These are phyloP conservation scores for Ophiostoma triangulosporum DNA, from an alignment of 2,329 filamentous ascomycete genomes.

Conservation along the genomic window DNA sequence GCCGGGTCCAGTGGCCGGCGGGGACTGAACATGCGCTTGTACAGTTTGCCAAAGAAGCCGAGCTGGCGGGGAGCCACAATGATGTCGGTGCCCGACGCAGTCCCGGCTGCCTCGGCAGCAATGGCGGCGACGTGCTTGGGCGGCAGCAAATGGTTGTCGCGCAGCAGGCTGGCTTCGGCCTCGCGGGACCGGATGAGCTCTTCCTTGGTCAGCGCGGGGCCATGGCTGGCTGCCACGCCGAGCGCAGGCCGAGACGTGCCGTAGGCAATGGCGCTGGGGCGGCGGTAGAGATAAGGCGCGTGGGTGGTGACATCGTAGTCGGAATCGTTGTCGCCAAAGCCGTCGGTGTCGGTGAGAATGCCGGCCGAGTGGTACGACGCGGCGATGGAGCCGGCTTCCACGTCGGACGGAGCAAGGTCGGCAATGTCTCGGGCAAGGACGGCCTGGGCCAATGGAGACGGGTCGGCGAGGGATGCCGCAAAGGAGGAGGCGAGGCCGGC, in stretches of 20 bases:
- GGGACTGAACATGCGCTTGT: constrained; percentile 39
- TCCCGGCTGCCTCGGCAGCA: background rate
- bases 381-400: constrained; percentile 12
- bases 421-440: constrained; percentile 54
- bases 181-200: constrained; percentile 44
- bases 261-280: constrained; percentile 63
- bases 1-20: constrained; percentile 27
- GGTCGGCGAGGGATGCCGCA: constrained; percentile 39
- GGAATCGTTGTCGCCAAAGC: constrained; percentile 25
- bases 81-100: background rate
- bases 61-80: constrained; percentile 13
- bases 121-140: constrained; percentile 37
- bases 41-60: constrained; percentile 26
- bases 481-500: constrained; percentile 19
- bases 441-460: constrained; percentile 53
- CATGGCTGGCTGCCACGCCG: constrained; percentile 37
- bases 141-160: constrained; percentile 52
- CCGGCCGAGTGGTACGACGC: constrained; percentile 8
- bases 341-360: constrained; percentile 9
- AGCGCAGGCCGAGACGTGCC: constrained; percentile 59
- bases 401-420: constrained; percentile 46
- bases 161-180: constrained; percentile 46
- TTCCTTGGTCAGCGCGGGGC: constrained; percentile 35
- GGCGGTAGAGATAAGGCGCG: constrained; percentile 49
- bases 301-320: constrained; percentile 24